Percentiles rank a stretch among this genome's conserved stretches.
Evolutionary conservation across 2,329 filamentous ascomycete genomes (phyloP).

Genomic region (Keithomyces neogunnii): DNA sequence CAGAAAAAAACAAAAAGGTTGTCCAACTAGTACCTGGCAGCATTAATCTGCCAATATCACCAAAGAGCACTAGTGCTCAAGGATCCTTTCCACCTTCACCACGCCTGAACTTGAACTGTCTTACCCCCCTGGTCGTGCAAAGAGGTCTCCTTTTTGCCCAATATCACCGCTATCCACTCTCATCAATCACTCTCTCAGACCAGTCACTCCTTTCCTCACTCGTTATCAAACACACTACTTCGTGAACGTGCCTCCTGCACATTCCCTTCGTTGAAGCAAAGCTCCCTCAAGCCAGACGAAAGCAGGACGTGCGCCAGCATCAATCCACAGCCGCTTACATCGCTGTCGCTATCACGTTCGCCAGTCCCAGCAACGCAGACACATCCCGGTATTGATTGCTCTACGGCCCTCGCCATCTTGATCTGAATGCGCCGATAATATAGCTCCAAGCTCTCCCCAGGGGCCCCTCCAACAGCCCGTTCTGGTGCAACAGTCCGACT

Average conservation of each 20-base stretch:
- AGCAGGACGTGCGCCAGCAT: neutral
- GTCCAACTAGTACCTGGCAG: neutral
- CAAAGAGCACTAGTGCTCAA: conserved; percentile 18
- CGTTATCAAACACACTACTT: conserved; percentile 1
- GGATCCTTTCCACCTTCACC: conserved; percentile 26
- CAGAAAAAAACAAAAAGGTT: neutral
- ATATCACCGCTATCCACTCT: conserved; percentile 25
- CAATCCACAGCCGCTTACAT: too few species aligned
- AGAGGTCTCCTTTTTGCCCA: conserved; percentile 21
- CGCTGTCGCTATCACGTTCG: neutral
- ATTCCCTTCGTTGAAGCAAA: conserved; percentile 7
- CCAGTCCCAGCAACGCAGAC: neutral
- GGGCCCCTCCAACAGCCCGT: neutral
- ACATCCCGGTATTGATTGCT: conserved; percentile 1
- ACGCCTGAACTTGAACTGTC: conserved; percentile 19
- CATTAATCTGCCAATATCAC: conserved; percentile 2
- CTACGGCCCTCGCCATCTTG: conserved; percentile 4
- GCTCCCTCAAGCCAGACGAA: neutral
- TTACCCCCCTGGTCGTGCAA: conserved; percentile 11
- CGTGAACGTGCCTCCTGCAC: conserved; percentile 11
- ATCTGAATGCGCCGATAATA: conserved; percentile 29
- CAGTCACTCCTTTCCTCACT: conserved; percentile 30
- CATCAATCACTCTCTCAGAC: conserved; percentile 24
- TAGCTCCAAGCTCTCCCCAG: conserved; percentile 16
- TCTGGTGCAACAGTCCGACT: conserved; percentile 13